Evolutionary conservation across 345 rosid species (phyloP).

Genomic region (Eucalyptus viminalis): DNA sequence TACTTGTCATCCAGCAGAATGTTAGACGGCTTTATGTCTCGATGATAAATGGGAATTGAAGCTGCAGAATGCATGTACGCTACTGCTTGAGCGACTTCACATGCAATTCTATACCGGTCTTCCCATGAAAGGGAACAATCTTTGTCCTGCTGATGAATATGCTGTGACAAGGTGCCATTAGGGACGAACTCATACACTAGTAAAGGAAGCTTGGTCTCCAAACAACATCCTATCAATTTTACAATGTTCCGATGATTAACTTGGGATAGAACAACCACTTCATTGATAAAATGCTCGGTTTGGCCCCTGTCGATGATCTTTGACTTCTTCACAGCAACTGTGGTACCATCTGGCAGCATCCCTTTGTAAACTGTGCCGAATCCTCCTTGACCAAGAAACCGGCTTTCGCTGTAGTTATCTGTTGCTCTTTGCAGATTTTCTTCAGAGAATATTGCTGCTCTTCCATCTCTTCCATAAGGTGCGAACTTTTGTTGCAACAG

Average conservation of each 20-base stretch:
- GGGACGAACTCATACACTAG: conserved; percentile 25
- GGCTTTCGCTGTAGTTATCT: no score
- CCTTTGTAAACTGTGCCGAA: no score
- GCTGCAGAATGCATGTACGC: conserved; percentile 23
- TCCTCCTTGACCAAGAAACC: no score
- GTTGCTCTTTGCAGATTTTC: no score
- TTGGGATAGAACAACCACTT: no score
- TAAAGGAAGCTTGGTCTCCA: conserved; percentile 32
- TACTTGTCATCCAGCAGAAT: conserved; percentile 25
- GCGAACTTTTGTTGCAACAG: no score
- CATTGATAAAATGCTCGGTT: no score
- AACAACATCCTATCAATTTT: conserved; percentile 30
- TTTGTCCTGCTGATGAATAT: conserved; percentile 8
- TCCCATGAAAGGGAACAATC: conserved; percentile 12
- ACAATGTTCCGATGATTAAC: conserved; percentile 1
- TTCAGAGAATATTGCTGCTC: no score
- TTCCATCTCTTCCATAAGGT: no score
- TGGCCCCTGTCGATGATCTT: no score
- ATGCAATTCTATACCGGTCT: conserved; percentile 10
- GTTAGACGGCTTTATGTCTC: conserved; percentile 30
- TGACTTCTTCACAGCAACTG: no score
- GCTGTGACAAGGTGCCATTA: conserved; percentile 27
- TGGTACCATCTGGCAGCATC: no score
- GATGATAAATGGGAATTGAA: conserved; percentile 12
- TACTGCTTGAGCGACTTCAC: conserved; percentile 14